Evolutionary conservation across 345 rosid genomes (phyloP).

Genomic region (Microthlaspi erraticum): DNA sequence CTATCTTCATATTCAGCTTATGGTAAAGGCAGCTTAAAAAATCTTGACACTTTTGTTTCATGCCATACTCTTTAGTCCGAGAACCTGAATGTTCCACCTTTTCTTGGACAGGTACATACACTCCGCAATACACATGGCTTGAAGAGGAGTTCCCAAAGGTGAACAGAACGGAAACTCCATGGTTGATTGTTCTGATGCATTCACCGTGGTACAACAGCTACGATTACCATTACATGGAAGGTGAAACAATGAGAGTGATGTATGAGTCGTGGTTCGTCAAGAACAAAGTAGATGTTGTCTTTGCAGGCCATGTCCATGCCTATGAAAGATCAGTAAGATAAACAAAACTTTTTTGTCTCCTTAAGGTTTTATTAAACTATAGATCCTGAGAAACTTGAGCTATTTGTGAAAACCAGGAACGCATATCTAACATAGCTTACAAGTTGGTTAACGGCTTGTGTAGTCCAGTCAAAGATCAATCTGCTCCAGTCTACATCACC

Average conservation of each 20-base stretch:
- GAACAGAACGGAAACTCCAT: slow-evolving; percentile 83
- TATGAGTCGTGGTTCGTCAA: slow-evolving; percentile 72
- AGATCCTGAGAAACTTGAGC: background rate
- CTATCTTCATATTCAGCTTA: slow-evolving; percentile 81
- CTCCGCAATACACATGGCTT: slow-evolving; percentile 81
- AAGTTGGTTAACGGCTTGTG: slow-evolving; percentile 56
- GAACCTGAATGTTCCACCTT: background rate
- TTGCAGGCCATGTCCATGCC: slow-evolving; percentile 57
- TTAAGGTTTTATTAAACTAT: background rate
- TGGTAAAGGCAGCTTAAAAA: slow-evolving; percentile 45
- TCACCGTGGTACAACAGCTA: slow-evolving; percentile 91
- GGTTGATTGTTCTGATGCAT: slow-evolving; percentile 86
- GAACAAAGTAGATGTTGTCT: slow-evolving; percentile 77
- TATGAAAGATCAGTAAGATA: slow-evolving; percentile 34
- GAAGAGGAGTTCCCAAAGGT: slow-evolving; percentile 73
- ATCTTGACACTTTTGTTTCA: background rate
- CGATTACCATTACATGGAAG: slow-evolving; percentile 91
- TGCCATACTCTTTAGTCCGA: background rate
- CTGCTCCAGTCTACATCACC: slow-evolving; percentile 77
- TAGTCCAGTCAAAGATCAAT: slow-evolving; percentile 56
- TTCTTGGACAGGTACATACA: slow-evolving; percentile 60
- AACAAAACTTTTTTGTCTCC: background rate
- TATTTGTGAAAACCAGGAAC: slow-evolving; percentile 55
- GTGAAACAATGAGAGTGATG: slow-evolving; percentile 91
- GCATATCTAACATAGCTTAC: slow-evolving; percentile 73